These are phyloP conservation scores for Euryodendron excelsum DNA, from an alignment of 148 eudicot species.

Conservation along the genomic window DNA sequence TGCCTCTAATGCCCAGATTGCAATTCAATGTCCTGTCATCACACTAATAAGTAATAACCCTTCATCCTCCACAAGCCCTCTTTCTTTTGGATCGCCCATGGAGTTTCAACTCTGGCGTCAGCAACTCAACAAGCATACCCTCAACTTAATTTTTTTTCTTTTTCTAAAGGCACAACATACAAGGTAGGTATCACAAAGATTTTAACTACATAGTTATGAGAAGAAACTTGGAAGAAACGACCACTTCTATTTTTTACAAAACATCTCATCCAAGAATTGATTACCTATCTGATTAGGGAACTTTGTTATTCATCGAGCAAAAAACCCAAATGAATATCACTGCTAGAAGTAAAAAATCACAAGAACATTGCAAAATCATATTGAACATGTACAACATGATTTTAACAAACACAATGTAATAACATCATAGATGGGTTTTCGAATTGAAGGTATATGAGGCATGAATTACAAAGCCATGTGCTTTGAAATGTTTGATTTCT, in stretches of 20 bases:
- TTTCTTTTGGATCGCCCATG: not conserved
- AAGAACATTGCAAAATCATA: not conserved
- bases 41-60: not conserved
- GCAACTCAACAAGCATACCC: constrained; percentile 6
- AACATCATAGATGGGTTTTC: not conserved
- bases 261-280: not conserved
- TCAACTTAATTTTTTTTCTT: too few species aligned
- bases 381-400: not conserved
- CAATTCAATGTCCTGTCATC: not conserved
- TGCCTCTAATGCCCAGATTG: not conserved
- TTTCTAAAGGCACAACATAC: not conserved
- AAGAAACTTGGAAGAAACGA: not conserved
- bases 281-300: not conserved
- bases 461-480: not conserved
- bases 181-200: not conserved
- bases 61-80: not conserved
- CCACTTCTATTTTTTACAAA: not conserved
- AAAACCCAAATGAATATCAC: not conserved
- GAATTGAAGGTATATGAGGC: not conserved
- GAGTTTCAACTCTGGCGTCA: not conserved
- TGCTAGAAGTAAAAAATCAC: not conserved
- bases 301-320: not conserved
- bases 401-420: not conserved
- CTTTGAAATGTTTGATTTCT: not conserved
- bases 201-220: not conserved